phyloP scores from a whole-genome alignment of 768 basidiomycete genomes.

The Lactifluus subvellereus region DNA sequence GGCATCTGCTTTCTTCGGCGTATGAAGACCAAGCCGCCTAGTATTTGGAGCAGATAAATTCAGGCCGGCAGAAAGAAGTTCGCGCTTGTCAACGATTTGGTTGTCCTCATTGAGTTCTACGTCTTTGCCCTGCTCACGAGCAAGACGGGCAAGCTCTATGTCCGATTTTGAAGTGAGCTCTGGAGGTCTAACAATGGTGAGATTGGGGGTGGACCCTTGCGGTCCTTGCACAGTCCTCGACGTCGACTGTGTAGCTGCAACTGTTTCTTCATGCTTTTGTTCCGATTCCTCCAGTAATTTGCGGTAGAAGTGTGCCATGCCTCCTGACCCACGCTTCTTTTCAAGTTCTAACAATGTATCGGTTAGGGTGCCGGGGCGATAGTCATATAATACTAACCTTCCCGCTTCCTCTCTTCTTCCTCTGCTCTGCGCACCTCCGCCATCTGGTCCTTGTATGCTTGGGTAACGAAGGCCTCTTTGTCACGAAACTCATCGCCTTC shows the following conservation, averaged over 20 bases:
- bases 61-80: constrained; percentile 84
- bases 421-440: constrained; percentile 85
- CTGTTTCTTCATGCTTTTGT: constrained; percentile 77
- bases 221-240: constrained; percentile 56
- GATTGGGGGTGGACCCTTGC: constrained; percentile 53
- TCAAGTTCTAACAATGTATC: constrained; percentile 39
- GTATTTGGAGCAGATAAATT: constrained; percentile 86
- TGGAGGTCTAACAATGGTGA: constrained; percentile 72
- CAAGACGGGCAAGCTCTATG: constrained; percentile 62
- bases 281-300: constrained; percentile 74
- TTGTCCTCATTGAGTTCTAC: constrained; percentile 97
- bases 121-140: constrained; percentile 68
- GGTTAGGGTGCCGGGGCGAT: not conserved
- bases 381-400: constrained; percentile 53
- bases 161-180: constrained; percentile 63
- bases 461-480: constrained; percentile 97
- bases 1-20: constrained; percentile 26
- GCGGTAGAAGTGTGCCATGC: constrained; percentile 84
- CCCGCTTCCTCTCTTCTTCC: constrained; percentile 83
- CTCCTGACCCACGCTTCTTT: constrained; percentile 53
- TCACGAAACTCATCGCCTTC: constrained; percentile 93
- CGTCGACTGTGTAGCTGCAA: constrained; percentile 55
- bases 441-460: constrained; percentile 96
- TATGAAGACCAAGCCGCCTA: constrained; percentile 51
- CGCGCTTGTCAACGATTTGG: constrained; percentile 93